These are phyloP conservation scores for Dorcoceras hygrometricum DNA, from an alignment of 257 asterid species.

Conservation along the genomic window DNA sequence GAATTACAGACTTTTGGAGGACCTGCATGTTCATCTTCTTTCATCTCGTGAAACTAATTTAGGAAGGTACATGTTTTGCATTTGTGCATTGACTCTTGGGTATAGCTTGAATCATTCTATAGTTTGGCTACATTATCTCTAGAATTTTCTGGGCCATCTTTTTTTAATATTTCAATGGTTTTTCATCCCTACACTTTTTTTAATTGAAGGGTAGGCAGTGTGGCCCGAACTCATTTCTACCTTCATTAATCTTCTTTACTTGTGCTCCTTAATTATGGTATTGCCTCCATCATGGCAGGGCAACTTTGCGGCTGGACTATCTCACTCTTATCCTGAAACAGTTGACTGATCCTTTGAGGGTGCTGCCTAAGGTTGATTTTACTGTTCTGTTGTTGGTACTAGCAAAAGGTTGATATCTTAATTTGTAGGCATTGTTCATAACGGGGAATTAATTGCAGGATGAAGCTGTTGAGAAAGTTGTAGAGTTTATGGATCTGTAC, in stretches of 20 bases:
- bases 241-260: conserved; percentile 7
- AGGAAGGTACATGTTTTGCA: conserved; percentile 60
- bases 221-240: neutral
- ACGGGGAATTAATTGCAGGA: conserved; percentile 49
- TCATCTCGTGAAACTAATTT: conserved; percentile 79
- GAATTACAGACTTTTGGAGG: conserved; percentile 83
- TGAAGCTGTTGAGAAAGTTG: conserved; percentile 84
- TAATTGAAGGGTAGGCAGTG: neutral
- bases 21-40: conserved; percentile 86
- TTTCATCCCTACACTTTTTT: conserved; percentile 7
- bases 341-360: conserved; percentile 70
- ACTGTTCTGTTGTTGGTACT: conserved; percentile 10
- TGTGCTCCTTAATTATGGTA: conserved; percentile 16
- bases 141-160: neutral
- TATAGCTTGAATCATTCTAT: conserved; percentile 3
- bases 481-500: conserved; percentile 85
- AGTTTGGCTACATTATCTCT: neutral
- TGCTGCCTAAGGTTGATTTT: conserved; percentile 62
- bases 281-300: conserved; percentile 42
- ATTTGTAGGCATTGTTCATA: conserved; percentile 18
- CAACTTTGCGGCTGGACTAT: conserved; percentile 77
- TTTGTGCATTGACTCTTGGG: conserved; percentile 1
- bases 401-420: conserved; percentile 5
- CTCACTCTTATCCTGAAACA: conserved; percentile 61
- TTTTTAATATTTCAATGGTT: neutral